Conservation (phyloP, 23 red algal genomes). For the Gracilaria domingensis region DNA sequence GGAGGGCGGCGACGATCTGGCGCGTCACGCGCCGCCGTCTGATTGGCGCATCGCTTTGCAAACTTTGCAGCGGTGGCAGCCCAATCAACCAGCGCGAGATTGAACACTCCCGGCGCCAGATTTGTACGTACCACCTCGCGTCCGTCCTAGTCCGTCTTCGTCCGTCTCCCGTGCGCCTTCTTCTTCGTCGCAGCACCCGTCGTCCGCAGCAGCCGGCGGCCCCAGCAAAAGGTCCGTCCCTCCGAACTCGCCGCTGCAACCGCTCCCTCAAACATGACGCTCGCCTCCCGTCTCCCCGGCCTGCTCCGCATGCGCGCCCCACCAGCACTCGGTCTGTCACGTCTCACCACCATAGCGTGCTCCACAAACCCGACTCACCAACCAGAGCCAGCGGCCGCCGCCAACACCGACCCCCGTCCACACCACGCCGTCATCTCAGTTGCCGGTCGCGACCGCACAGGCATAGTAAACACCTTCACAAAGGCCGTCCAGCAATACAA, state of each 20-base stretch:
- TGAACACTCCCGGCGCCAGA: too few relatives aligned
- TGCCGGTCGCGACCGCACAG: conserved; percentile 69
- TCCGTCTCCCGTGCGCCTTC: too few relatives aligned
- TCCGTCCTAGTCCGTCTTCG: too few relatives aligned
- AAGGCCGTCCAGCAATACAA: conserved; percentile 48
- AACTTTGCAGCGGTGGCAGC: too few relatives aligned
- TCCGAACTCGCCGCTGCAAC: neutral
- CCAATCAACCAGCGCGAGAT: neutral
- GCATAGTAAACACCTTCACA: conserved; percentile 78
- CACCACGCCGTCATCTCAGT: conserved; percentile 73
- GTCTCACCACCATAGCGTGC: conserved; percentile 34
- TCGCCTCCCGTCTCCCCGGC: neutral
- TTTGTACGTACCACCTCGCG: too few relatives aligned
- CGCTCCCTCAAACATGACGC: neutral
- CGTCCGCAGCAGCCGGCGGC: neutral
- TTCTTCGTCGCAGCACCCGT: too few relatives aligned
- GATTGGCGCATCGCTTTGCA: too few relatives aligned
- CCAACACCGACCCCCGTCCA: conserved; percentile 29
- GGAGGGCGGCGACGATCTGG: neutral
- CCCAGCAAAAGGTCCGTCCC: neutral
- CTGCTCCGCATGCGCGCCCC: neutral
- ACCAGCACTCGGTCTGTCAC: neutral
- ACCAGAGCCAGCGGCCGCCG: conserved; percentile 24
- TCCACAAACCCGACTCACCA: neutral
- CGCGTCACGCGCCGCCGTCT: neutral